Evolutionary conservation across 257 asterid species (phyloP).

Genomic region (Lantana camara): DNA sequence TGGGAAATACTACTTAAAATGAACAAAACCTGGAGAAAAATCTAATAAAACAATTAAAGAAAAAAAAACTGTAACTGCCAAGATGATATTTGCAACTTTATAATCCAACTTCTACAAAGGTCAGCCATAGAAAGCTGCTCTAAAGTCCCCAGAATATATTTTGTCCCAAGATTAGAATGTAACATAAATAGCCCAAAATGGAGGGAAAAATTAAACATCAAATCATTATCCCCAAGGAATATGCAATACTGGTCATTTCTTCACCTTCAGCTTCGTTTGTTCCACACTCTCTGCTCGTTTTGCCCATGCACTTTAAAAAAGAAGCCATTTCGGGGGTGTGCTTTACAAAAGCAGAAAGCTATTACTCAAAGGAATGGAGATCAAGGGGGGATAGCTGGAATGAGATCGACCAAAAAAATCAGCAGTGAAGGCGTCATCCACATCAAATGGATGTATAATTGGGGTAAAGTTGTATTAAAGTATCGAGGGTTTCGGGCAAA

Average conservation of each 20-base stretch:
- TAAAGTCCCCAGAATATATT: constrained; percentile 31
- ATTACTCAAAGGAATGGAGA: constrained; percentile 50
- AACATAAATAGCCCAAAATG: constrained; percentile 48
- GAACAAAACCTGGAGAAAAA: neutral
- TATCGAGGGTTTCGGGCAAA: constrained; percentile 78
- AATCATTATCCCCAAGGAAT: constrained; percentile 44
- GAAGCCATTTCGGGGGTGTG: constrained; percentile 36
- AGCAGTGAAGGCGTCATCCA: constrained; percentile 31
- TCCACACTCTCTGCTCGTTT: constrained; percentile 32
- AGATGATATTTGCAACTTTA: constrained; percentile 34
- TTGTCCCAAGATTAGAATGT: constrained; percentile 33
- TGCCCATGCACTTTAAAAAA: constrained; percentile 35
- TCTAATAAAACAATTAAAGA: constrained; percentile 8
- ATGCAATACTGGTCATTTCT: constrained; percentile 36
- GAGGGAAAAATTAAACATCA: constrained; percentile 42
- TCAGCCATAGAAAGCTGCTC: constrained; percentile 37
- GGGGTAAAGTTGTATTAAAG: constrained; percentile 61
- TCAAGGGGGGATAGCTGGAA: constrained; percentile 37
- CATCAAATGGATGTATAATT: constrained; percentile 75
- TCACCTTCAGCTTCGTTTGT: constrained; percentile 34
- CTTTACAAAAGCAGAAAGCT: constrained; percentile 31
- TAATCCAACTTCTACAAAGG: constrained; percentile 47
- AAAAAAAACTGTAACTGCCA: neutral
- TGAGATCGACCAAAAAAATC: constrained; percentile 63
- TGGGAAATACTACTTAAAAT: constrained; percentile 2